These are phyloP conservation scores for Nitzschia sp. DNA, from an alignment of 108 stramenopile genomes.

Conservation along the genomic window DNA sequence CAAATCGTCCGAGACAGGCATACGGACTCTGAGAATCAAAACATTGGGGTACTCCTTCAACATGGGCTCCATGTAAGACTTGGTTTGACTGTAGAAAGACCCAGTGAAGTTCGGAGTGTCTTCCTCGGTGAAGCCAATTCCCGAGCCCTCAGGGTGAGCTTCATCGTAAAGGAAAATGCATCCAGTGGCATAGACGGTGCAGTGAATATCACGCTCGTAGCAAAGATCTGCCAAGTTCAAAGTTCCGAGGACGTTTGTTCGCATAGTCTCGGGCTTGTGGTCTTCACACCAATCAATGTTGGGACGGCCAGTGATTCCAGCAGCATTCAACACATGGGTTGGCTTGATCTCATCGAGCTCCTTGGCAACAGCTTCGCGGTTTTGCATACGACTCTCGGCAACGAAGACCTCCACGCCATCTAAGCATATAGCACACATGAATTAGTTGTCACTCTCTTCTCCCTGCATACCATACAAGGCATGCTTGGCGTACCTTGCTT, in stretches of 20 bases:
- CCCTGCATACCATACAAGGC: neutral
- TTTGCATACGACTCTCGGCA: conserved; percentile 88
- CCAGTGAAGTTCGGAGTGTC: conserved; percentile 95
- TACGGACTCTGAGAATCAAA: conserved; percentile 94
- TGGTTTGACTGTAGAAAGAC: conserved; percentile 98
- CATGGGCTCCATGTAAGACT: conserved; percentile 97
- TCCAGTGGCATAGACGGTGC: conserved; percentile 98
- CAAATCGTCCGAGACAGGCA: conserved; percentile 98
- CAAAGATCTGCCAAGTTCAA: conserved; percentile 93
- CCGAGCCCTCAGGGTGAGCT: conserved; percentile 86
- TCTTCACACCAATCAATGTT: conserved; percentile 99
- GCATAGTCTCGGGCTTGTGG: conserved; percentile 93
- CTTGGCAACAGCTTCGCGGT: conserved; percentile 82
- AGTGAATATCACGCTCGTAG: conserved; percentile 85
- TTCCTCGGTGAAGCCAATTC: conserved; percentile 96
- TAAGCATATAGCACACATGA: neutral
- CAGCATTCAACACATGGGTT: conserved; percentile 95
- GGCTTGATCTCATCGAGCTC: conserved; percentile 92
- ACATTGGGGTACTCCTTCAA: conserved; percentile 84
- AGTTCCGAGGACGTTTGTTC: conserved; percentile 97
- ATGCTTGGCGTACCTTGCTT: conserved; percentile 43
- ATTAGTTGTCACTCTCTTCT: neutral
- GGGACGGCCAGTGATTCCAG: conserved; percentile 99
- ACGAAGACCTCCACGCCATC: conserved; percentile 79
- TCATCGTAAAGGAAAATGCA: conserved; percentile 99